Evolutionary conservation across 1,139 yeast genomes (phyloP).

Genomic region (Debaryomyces robertsiae): DNA sequence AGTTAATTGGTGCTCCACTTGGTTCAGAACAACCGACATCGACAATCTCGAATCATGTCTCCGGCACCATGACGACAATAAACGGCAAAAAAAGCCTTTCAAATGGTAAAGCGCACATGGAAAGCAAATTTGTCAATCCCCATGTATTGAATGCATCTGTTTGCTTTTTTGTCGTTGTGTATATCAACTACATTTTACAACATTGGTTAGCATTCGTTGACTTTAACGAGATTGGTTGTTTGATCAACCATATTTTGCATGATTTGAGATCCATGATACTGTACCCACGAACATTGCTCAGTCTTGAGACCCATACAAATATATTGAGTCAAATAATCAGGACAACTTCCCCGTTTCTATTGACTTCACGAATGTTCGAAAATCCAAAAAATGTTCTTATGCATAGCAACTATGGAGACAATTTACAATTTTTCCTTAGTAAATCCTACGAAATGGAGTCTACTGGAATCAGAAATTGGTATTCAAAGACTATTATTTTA

Average conservation of each 20-base stretch:
- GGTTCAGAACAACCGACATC: conserved; percentile 24
- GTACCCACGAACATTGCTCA: conserved; percentile 3
- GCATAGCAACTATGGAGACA: background rate
- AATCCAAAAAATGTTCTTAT: background rate
- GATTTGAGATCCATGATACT: conserved; percentile 1
- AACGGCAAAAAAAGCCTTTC: conserved; percentile 10
- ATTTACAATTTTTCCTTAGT: background rate
- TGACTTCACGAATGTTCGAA: conserved; percentile 7
- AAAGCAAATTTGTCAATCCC: conserved; percentile 22
- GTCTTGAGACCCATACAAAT: conserved; percentile 2
- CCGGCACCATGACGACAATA: conserved; percentile 19
- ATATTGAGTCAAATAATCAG: conserved; percentile 3
- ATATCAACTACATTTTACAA: conserved; percentile 29
- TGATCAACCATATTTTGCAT: conserved; percentile 1
- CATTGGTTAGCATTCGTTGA: conserved; percentile 4
- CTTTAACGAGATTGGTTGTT: conserved; percentile 1
- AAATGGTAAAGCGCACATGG: conserved; percentile 19
- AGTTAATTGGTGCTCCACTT: conserved; percentile 44
- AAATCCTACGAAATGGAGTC: background rate
- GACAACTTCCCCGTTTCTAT: conserved; percentile 6
- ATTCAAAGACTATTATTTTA: conserved; percentile 1
- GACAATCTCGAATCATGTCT: conserved; percentile 21
- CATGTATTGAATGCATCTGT: conserved; percentile 30
- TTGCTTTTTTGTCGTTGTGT: conserved; percentile 34
- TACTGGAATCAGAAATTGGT: background rate